Percentiles rank a stretch among this genome's conserved stretches.
These are phyloP conservation scores for Chalciporus chontae DNA, from an alignment of 768 basidiomycete genomes.

Conservation along the genomic window DNA sequence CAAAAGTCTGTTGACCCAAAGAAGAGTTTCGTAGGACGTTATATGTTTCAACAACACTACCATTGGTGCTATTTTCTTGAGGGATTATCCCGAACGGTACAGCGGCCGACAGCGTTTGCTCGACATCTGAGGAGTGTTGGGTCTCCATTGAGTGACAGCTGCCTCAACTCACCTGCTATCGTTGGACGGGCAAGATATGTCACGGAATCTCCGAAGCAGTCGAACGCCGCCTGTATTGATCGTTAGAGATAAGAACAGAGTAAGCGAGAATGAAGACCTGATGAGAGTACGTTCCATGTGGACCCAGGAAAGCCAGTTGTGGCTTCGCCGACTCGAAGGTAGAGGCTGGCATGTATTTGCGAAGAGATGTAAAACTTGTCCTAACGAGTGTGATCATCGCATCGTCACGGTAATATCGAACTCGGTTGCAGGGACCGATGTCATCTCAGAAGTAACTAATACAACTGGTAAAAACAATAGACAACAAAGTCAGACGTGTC, in stretches of 20 bases:
- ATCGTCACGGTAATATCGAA: neutral
- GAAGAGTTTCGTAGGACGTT: constrained; percentile 49
- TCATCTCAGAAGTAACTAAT: too few relatives aligned
- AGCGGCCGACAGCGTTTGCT: constrained; percentile 44
- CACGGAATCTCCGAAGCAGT: constrained; percentile 43
- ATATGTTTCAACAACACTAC: constrained; percentile 72
- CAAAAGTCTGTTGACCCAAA: constrained; percentile 42
- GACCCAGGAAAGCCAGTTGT: constrained; percentile 57
- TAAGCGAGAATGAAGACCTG: constrained; percentile 36
- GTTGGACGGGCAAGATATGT: constrained; percentile 40
- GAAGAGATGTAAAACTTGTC: constrained; percentile 7
- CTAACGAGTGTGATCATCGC: constrained; percentile 7
- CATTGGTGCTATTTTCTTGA: constrained; percentile 77
- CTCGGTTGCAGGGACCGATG: too few relatives aligned
- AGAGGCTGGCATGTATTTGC: constrained; percentile 6
- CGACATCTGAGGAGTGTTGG: constrained; percentile 46
- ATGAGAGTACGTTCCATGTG: constrained; percentile 70
- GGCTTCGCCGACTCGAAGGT: constrained; percentile 13
- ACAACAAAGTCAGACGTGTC: too few relatives aligned
- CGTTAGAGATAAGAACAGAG: constrained; percentile 21
- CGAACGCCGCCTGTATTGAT: constrained; percentile 40
- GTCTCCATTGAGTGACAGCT: neutral
- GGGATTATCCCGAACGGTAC: constrained; percentile 62
- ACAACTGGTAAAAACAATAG: too few relatives aligned
- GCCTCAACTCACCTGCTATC: constrained; percentile 36